phyloP scores from a whole-genome alignment of 2,329 filamentous ascomycete genomes.

The Penicillium sp. region DNA sequence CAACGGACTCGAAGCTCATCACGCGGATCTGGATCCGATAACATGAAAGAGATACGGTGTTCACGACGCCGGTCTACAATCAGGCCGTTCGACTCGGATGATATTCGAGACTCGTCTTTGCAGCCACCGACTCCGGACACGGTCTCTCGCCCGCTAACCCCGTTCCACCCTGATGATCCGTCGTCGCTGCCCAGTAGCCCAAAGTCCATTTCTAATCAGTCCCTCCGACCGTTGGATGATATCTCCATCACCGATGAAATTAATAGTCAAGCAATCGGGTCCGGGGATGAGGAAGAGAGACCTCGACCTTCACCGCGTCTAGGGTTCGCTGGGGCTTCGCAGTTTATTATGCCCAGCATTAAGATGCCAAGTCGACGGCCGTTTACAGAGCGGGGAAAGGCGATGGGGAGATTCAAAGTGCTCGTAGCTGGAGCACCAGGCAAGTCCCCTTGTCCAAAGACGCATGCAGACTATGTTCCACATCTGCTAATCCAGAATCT shows the following conservation, averaged over 20 bases:
- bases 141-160: conserved; percentile 54
- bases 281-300: conserved; percentile 62
- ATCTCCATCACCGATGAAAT: conserved; percentile 61
- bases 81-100: conserved; percentile 32
- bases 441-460: conserved; percentile 45
- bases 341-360: conserved; percentile 98
- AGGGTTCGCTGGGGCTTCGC: conserved; percentile 55
- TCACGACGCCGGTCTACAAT: conserved; percentile 42
- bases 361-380: conserved; percentile 86
- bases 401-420: conserved; percentile 86
- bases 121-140: conserved; percentile 33
- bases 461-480: no score
- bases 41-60: conserved; percentile 29
- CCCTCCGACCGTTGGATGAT: conserved; percentile 64
- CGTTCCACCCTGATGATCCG: conserved; percentile 56
- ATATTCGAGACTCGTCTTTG: conserved; percentile 25
- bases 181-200: conserved; percentile 64
- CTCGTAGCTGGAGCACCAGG: conserved; percentile 81
- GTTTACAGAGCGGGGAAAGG: conserved; percentile 85
- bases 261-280: conserved; percentile 61
- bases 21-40: conserved; percentile 23
- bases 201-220: conserved; percentile 64
- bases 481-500: conserved; percentile 3
- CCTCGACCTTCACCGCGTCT: conserved; percentile 36
- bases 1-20: conserved; percentile 10